Evolutionary conservation across 73 alveolate genomes (phyloP).

Genomic region (Paramecium bursaria): DNA sequence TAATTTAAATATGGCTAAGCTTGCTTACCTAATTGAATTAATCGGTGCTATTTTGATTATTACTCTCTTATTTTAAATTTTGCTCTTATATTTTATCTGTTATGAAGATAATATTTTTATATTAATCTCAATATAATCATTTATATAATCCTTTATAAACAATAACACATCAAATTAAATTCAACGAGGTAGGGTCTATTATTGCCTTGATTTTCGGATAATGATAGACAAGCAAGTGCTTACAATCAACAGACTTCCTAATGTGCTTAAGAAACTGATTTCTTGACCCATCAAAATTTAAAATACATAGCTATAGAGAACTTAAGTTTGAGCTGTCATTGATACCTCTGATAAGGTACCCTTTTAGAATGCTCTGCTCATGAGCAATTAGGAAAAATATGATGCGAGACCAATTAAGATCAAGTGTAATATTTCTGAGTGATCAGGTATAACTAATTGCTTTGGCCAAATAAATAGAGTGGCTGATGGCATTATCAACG

Average conservation of each 20-base stretch:
- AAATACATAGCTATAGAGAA: constrained; percentile 1
- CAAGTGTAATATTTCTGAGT: not conserved
- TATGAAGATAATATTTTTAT: too few species aligned
- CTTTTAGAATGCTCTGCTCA: constrained; percentile 34
- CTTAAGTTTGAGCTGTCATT: constrained; percentile 3
- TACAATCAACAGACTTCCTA: not conserved
- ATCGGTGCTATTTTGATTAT: too few species aligned
- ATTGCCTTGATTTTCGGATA: too few species aligned
- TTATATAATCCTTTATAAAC: too few species aligned
- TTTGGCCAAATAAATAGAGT: not conserved
- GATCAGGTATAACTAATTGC: not conserved
- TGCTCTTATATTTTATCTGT: too few species aligned
- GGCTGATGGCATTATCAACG: not conserved
- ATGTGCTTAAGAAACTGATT: not conserved
- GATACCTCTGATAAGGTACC: constrained; percentile 8
- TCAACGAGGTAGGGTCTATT: too few species aligned
- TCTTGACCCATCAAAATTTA: not conserved
- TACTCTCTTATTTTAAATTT: too few species aligned
- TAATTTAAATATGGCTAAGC: too few species aligned
- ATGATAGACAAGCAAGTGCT: too few species aligned
- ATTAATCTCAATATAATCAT: too few species aligned
- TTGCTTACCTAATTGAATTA: too few species aligned
- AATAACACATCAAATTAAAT: too few species aligned
- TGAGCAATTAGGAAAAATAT: not conserved
- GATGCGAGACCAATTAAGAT: not conserved